Conservation (phyloP, 2,329 filamentous ascomycete species). For the Hypoxylon sp. region DNA sequence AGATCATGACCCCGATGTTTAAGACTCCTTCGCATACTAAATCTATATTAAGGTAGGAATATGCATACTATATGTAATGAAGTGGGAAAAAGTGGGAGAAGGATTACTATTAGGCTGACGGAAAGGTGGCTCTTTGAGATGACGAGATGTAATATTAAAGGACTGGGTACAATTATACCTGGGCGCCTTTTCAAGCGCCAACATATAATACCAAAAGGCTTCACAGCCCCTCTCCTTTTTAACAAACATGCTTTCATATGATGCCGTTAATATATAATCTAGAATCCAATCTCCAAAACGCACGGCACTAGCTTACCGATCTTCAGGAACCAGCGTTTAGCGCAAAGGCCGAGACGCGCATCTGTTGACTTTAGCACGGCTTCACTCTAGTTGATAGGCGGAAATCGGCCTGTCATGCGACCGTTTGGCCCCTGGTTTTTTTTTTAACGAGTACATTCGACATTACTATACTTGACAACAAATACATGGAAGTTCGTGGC, state of each 20-base stretch:
- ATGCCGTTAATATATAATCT: constrained; percentile 21
- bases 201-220: constrained; percentile 7
- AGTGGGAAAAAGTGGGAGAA: constrained; percentile 27
- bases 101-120: constrained; percentile 32
- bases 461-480: constrained; percentile 20
- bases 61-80: constrained; percentile 17
- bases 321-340: constrained; percentile 39
- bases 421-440: constrained; percentile 33
- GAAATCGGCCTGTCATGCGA: constrained; percentile 37
- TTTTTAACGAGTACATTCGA: constrained; percentile 21
- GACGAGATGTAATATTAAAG: constrained; percentile 44
- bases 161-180: constrained; percentile 27
- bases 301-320: constrained; percentile 35
- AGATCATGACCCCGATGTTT: constrained; percentile 22
- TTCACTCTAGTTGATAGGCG: constrained; percentile 35
- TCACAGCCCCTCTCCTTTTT: constrained; percentile 22
- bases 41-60: constrained; percentile 30
- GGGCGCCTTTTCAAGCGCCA: constrained; percentile 17
- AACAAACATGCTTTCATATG: constrained; percentile 15
- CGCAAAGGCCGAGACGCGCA: constrained; percentile 38
- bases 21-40: constrained; percentile 1
- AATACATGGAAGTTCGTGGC: constrained; percentile 10
- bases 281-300: constrained; percentile 18
- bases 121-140: constrained; percentile 30
- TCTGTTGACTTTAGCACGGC: constrained; percentile 22